A percentile compares a stretch with the other conserved stretches of the same genome.
phyloP scores from a whole-genome alignment of 2,329 filamentous ascomycete genomes.

The Cladosporium velox region DNA sequence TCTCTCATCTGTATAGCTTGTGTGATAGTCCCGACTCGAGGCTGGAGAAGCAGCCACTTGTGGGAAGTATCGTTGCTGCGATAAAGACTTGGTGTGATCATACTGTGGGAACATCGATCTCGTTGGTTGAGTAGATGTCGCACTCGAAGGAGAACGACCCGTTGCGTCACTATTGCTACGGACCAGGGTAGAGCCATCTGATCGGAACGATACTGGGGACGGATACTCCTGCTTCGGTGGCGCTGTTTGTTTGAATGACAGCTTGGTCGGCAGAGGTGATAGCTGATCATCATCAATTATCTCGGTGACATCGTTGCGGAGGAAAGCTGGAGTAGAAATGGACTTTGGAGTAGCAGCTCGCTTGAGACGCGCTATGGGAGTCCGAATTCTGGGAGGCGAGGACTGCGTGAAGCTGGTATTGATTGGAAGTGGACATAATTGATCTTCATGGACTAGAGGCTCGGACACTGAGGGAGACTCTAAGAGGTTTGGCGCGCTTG shows the following conservation, averaged over 20 bases:
- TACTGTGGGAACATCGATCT: slow-evolving; percentile 77
- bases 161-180: slow-evolving; percentile 20
- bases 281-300: slow-evolving; percentile 29
- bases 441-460: slow-evolving; percentile 26
- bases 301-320: slow-evolving; percentile 18
- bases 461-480: not conserved
- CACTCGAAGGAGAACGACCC: slow-evolving; percentile 7
- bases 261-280: slow-evolving; percentile 31
- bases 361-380: slow-evolving; percentile 6
- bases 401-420: slow-evolving; percentile 29
- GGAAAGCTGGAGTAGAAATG: slow-evolving; percentile 23
- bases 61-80: slow-evolving; percentile 70
- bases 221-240: slow-evolving; percentile 25
- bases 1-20: not conserved
- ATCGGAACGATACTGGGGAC: slow-evolving; percentile 18
- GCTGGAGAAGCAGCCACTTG: slow-evolving; percentile 59
- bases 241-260: slow-evolving; percentile 25
- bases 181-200: slow-evolving; percentile 12
- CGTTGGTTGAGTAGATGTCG: slow-evolving; percentile 45
- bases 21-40: slow-evolving; percentile 34
- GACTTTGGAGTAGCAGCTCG: slow-evolving; percentile 2
- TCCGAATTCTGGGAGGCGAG: slow-evolving; percentile 14
- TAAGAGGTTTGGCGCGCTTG: slow-evolving; percentile 16
- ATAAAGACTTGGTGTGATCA: slow-evolving; percentile 65
- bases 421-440: slow-evolving; percentile 31